Conservation (phyloP, 148 eudicot species). For the Fagopyrum tataricum region DNA sequence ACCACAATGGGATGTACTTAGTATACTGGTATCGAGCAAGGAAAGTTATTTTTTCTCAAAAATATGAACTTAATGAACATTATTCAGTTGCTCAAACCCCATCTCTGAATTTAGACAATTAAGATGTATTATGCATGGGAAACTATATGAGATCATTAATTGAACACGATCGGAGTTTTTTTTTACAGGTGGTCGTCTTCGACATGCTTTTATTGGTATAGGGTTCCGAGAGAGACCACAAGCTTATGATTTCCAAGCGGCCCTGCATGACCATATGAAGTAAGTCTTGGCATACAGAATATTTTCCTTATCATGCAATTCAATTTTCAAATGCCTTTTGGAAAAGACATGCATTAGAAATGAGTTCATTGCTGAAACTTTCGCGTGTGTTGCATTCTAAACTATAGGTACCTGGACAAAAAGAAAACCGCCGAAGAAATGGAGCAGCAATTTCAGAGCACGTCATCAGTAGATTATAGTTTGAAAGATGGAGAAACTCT, state of each 20-base stretch:
- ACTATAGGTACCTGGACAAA: conserved; percentile 69
- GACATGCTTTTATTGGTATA: conserved; percentile 91
- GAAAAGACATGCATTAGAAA: not conserved
- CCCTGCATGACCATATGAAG: conserved; percentile 99
- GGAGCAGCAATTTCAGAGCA: conserved; percentile 83
- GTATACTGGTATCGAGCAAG: not conserved
- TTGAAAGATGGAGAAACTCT: conserved; percentile 92
- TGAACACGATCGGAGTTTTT: not conserved
- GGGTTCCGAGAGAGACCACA: conserved; percentile 94
- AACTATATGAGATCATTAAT: not conserved
- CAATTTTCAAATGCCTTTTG: not conserved
- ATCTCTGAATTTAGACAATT: not conserved
- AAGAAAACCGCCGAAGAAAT: conserved; percentile 98
- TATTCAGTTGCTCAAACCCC: not conserved
- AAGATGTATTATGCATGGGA: not conserved
- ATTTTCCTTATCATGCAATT: not conserved
- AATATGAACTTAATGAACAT: not conserved
- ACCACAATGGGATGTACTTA: not conserved
- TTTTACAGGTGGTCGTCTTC: conserved; percentile 77
- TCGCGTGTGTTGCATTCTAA: not conserved
- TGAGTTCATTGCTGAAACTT: not conserved
- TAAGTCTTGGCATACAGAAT: conserved; percentile 22
- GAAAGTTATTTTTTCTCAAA: not conserved
- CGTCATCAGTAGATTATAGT: conserved; percentile 81
- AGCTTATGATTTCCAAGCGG: conserved; percentile 99